phyloP scores from a whole-genome alignment of 1,284 basidiomycete genomes.

The Ustilago loliicola region DNA sequence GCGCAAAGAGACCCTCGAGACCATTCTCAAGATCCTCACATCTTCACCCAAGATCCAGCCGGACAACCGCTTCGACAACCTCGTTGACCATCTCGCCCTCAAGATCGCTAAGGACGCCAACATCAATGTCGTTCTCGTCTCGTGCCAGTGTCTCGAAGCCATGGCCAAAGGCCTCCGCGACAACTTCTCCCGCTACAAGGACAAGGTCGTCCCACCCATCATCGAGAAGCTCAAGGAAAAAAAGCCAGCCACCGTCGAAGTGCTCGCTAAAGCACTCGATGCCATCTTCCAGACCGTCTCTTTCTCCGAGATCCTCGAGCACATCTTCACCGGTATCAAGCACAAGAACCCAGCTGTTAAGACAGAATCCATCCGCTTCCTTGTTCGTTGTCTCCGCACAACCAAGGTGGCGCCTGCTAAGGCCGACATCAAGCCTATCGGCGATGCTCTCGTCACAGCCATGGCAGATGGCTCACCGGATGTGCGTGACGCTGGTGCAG shows the following conservation, averaged over 20 bases:
- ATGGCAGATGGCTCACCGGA: conserved; percentile 91
- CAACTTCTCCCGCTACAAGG: conserved; percentile 81
- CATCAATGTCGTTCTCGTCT: conserved; percentile 92
- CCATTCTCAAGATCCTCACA: conserved; percentile 81
- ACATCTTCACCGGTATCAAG: conserved; percentile 82
- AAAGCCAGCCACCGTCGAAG: conserved; percentile 89
- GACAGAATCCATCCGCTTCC: conserved; percentile 90
- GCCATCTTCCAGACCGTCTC: conserved; percentile 84
- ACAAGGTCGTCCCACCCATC: conserved; percentile 82
- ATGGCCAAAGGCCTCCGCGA: conserved; percentile 83
- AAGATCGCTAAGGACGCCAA: conserved; percentile 92
- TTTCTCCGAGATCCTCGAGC: conserved; percentile 85
- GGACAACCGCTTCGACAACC: conserved; percentile 78
- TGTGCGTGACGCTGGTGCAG: conserved; percentile 89
- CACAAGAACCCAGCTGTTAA: conserved; percentile 98
- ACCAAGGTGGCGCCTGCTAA: conserved; percentile 78
- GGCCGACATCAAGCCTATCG: conserved; percentile 84
- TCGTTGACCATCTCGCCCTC: conserved; percentile 82
- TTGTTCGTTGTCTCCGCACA: conserved; percentile 81
- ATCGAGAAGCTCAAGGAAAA: conserved; percentile 94
- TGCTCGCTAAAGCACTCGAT: conserved; percentile 88
- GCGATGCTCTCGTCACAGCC: conserved; percentile 81
- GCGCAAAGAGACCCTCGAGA: conserved; percentile 86
- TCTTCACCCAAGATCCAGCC: conserved; percentile 82
- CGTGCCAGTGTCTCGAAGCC: conserved; percentile 86